Conservation (phyloP, 805 yeast genomes). For the Kodamaea restingae region DNA sequence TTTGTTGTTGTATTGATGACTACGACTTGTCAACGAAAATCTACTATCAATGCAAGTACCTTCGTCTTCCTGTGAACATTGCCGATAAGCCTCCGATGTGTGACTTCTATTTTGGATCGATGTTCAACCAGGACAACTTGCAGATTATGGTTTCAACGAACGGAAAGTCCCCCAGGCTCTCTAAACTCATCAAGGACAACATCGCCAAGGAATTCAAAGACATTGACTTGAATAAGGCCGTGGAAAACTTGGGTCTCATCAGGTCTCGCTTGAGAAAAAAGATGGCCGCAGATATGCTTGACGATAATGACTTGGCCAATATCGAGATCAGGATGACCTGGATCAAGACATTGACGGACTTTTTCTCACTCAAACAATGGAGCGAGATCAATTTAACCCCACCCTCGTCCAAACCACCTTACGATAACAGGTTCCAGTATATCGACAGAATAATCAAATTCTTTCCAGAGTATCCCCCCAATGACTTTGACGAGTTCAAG, state of each 20-base stretch:
- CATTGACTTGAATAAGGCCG: conserved; percentile 53
- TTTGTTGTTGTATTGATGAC: conserved; percentile 73
- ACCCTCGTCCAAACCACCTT: conserved; percentile 15
- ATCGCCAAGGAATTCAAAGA: conserved; percentile 48
- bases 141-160: conserved; percentile 82
- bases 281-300: conserved; percentile 33
- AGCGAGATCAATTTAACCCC: conserved; percentile 38
- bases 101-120: conserved; percentile 83
- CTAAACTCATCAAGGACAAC: conserved; percentile 47
- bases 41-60: conserved; percentile 44
- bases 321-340: conserved; percentile 67
- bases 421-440: conserved; percentile 14
- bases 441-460: conserved; percentile 40
- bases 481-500: conserved; percentile 14
- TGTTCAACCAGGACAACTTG: conserved; percentile 65
- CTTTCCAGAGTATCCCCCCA: conserved; percentile 52
- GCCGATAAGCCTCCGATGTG: conserved; percentile 84
- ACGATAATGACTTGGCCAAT: conserved; percentile 38
- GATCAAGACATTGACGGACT: conserved; percentile 64
- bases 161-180: conserved; percentile 76
- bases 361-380: conserved; percentile 56
- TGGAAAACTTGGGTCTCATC: conserved; percentile 55
- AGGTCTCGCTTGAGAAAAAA: conserved; percentile 46
- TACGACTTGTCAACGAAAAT: conserved; percentile 54
- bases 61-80: conserved; percentile 62